A percentile compares a stretch with the other conserved stretches of the same genome.
Evolutionary conservation across 2,329 filamentous ascomycete species (phyloP).

Genomic region (Myriosclerotinia scirpicola): DNA sequence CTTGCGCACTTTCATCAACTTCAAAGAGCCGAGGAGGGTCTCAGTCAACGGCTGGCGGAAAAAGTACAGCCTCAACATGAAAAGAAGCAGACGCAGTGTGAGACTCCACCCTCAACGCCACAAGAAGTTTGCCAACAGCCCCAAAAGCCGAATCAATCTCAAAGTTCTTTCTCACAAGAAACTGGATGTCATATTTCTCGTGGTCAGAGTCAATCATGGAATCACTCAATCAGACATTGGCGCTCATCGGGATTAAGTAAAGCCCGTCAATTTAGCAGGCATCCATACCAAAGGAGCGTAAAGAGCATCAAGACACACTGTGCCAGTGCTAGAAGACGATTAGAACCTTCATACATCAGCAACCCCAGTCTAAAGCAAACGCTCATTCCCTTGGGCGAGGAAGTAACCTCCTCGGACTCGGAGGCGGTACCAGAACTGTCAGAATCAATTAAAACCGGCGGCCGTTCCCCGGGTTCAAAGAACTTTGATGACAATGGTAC

Average conservation of each 20-base stretch:
- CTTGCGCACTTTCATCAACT: not conserved
- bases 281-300: too few relatives aligned
- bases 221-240: not conserved
- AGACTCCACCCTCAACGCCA: not conserved
- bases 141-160: not conserved
- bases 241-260: too few relatives aligned
- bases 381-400: not conserved
- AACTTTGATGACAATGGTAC: not conserved
- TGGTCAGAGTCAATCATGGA: not conserved
- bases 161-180: not conserved
- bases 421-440: not conserved
- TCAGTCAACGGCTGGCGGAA: not conserved
- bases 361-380: too few relatives aligned
- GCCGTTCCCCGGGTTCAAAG: not conserved
- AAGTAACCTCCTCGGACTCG: not conserved
- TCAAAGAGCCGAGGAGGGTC: not conserved
- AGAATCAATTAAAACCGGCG: not conserved
- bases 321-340: not conserved
- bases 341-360: not conserved
- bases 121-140: not conserved
- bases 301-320: not conserved
- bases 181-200: not conserved
- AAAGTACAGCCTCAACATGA: not conserved
- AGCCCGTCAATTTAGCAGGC: too few relatives aligned
- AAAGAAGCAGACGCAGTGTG: not conserved